Evolutionary conservation across 2,329 filamentous ascomycete genomes (phyloP).

Genomic region (Aspergillus floridensis): DNA sequence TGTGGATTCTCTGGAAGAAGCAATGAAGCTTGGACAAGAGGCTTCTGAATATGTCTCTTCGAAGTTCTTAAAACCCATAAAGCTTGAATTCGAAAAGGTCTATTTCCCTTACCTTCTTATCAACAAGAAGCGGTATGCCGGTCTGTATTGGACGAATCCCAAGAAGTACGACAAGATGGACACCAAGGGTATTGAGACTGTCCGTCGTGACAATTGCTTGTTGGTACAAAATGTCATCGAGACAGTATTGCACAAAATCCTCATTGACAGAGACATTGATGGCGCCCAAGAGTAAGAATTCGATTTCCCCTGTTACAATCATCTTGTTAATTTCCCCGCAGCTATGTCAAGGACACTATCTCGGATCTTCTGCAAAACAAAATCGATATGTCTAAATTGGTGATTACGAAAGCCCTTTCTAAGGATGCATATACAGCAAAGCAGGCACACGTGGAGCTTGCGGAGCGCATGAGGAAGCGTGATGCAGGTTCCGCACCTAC

Average conservation of each 20-base stretch:
- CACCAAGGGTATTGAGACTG: slow-evolving; percentile 98
- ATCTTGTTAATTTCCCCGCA: slow-evolving; percentile 46
- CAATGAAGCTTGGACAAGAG: slow-evolving; percentile 95
- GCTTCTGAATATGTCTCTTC: slow-evolving; percentile 82
- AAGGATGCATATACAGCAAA: slow-evolving; percentile 88
- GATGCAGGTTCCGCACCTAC: slow-evolving; percentile 90
- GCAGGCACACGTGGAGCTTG: slow-evolving; percentile 93
- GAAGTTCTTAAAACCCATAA: slow-evolving; percentile 96
- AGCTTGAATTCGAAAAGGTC: slow-evolving; percentile 98
- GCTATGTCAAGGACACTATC: slow-evolving; percentile 95
- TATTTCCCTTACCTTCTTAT: slow-evolving; percentile 97
- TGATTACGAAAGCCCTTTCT: slow-evolving; percentile 95
- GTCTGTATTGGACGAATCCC: slow-evolving; percentile 94
- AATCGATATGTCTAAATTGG: slow-evolving; percentile 97
- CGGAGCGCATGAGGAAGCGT: slow-evolving; percentile 93
- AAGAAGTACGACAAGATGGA: slow-evolving; percentile 99
- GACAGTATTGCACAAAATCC: slow-evolving; percentile 89
- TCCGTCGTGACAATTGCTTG: slow-evolving; percentile 92
- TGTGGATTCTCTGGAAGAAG: slow-evolving; percentile 76
- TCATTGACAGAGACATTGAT: slow-evolving; percentile 87
- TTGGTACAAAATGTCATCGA: slow-evolving; percentile 97
- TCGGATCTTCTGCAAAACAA: slow-evolving; percentile 95
- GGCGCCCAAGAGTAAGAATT: slow-evolving; percentile 83
- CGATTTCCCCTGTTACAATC: background rate
- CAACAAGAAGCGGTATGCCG: slow-evolving; percentile 99